Evolutionary conservation across 441 rosid species (phyloP).

Genomic region (Euphorbia celastroides): DNA sequence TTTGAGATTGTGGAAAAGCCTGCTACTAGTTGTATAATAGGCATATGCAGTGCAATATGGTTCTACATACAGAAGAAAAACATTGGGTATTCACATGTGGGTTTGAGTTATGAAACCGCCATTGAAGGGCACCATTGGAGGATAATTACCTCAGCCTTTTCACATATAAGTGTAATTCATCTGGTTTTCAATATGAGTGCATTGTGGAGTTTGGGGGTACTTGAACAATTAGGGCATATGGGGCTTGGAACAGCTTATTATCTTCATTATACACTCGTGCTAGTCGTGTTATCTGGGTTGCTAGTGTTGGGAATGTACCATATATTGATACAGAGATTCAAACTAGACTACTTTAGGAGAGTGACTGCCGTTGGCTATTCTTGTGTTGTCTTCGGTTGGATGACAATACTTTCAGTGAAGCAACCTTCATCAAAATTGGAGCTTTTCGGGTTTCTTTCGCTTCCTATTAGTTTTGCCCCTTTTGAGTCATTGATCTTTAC

Average conservation of each 20-base stretch:
- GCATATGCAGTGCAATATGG: conserved; percentile 72
- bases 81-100: conserved; percentile 85
- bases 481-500: conserved; percentile 91
- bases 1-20: conserved; percentile 84
- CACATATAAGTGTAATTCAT: conserved; percentile 85
- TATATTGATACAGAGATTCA: conserved; percentile 60
- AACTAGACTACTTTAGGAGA: conserved; percentile 76
- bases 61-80: conserved; percentile 83
- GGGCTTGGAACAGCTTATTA: conserved; percentile 83
- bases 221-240: conserved; percentile 60
- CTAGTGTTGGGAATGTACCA: conserved; percentile 75
- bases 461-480: conserved; percentile 93
- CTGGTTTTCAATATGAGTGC: conserved; percentile 97
- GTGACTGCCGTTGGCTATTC: conserved; percentile 97
- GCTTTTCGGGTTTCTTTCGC: conserved; percentile 82
- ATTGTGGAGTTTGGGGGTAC: conserved; percentile 90
- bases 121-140: conserved; percentile 89
- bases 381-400: conserved; percentile 97
- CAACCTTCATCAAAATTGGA: conserved; percentile 92
- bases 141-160: conserved; percentile 83
- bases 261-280: conserved; percentile 81
- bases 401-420: conserved; percentile 89
- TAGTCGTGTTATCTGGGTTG: conserved; percentile 64
- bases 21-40: conserved; percentile 76
- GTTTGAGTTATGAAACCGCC: conserved; percentile 78